Evolutionary conservation across 495 filamentous ascomycete genomes (phyloP), one percentile per base, ranked within the genome.

Genomic region (Talaromyces ruber): DNA sequence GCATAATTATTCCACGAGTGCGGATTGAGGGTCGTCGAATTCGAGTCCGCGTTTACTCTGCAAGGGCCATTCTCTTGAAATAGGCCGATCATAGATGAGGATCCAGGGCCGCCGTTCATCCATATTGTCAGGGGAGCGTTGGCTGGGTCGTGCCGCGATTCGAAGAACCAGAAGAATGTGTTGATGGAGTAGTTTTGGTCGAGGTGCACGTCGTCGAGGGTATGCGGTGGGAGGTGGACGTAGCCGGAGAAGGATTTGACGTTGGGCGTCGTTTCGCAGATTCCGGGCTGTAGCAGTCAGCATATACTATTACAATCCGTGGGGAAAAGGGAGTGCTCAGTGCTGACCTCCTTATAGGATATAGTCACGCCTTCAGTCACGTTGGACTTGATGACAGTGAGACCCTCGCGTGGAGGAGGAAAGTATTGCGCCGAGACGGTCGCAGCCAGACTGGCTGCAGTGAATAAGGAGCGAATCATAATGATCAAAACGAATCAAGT

Each of bases 51-150:
- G 59, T 83, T 79, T 30, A 83, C 74, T n/a, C 72, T 68, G 64
- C 86, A 88, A 3, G 86, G 86, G 0, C 85, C 86, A 66, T 84
- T 83, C 66, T 88, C 85, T 63, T 84, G 72, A 64, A 89, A 79
- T 8, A 88, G 70, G 14, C 85, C 86, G 61, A 86, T 82, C 79
- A 87, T 82, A 1, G 78, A 81, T 2, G 78, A 81, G 47, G 76
- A 81, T 16, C 85, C 85, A 0, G 85, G 84, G 0, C 85, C 86
- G 58, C 77, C 71, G 62, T 83, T 81, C 71, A 79, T 82, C 81
- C 81, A 84, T 32, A 81, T 78, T 26, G 79, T 72, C 8, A 84
- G 62, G 0, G 81, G 81, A 2, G 81, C 81, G 61, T 78, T 82
- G 24, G 67, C 67, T 1, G 80, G 80, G 62, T 81, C 75, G 43